Base-by-base conservation (phyloP, 108 stramenopile genomes). In the Stephanodiscus triporus region DNA sequence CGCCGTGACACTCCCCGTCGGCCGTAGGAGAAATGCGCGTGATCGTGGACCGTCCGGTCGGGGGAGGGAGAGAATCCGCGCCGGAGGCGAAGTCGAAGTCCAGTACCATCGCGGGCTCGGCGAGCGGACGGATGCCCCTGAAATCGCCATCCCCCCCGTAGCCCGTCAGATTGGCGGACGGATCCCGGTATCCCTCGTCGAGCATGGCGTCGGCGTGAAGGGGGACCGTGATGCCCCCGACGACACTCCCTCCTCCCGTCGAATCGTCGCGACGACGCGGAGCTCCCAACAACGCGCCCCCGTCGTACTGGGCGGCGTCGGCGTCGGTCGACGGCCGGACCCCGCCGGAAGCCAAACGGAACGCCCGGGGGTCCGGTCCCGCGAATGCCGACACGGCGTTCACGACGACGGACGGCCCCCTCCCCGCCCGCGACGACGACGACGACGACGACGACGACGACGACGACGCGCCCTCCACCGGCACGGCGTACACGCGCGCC, bases 401-500 rank as follows among this genome's bases (percentile, higher is more conserved):
- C 2, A 68, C 26, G 40, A 61, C 54, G 22, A 38, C 57, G 10
- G 17, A n/a, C n/a, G n/a, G n/a, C 32, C 45, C 42, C 50, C 40
- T 56, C 43, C 36, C 11, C 9, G 40, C 36, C 14, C 70, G 13
- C 24, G 59, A 9, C 30, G 8, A 43, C 20, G 1, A 22, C 4
- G 45, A 58, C 30, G 34, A 40, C 7, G 9, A 9, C 40, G 40
- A n/a, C n/a, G n/a, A n/a, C n/a, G n/a, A n/a, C 14, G 5, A 4
- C 32, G 32, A 4, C 32, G 51, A 26, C 68, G 49, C 17, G 0
- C 78, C 68, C 45, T 74, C 76, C 9, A 95, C 78, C 24, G 88
- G 26, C 64, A 87, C 89, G 4, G 86, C 91, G 53, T 65, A 85
- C 2, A 95, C 89, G 24, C 86, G 59, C 32, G 89, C 94, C 11